Percentiles rank a stretch among this genome's conserved stretches.
Conservation (phyloP, 805 yeast genomes). For the Jamesozyma piceae region DNA sequence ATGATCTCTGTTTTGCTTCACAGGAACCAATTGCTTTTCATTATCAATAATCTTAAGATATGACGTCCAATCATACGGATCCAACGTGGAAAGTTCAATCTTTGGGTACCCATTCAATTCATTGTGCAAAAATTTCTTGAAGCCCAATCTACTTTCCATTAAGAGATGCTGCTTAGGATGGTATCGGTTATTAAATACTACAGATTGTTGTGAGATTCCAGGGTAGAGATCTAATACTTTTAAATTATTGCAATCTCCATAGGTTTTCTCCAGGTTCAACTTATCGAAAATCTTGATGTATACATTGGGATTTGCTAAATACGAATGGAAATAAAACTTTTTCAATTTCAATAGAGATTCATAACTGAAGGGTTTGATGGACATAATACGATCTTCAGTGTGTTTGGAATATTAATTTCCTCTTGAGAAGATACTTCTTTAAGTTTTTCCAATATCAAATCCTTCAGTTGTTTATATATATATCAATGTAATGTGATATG, state of each 20-base stretch:
- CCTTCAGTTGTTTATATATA: neutral
- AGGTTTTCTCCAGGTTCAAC: constrained; percentile 33
- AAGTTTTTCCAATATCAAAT: neutral
- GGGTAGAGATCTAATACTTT: constrained; percentile 54
- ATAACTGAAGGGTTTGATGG: neutral
- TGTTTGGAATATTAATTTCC: neutral
- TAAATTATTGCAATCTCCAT: constrained; percentile 30
- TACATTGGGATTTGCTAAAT: constrained; percentile 16
- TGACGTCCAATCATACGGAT: constrained; percentile 65
- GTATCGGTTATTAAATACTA: constrained; percentile 49
- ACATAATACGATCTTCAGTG: neutral
- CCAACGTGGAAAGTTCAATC: constrained; percentile 30
- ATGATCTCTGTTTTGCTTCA: constrained; percentile 28
- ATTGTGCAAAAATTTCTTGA: constrained; percentile 11
- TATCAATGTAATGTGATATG: neutral
- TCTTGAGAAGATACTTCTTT: neutral
- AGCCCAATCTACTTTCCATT: constrained; percentile 42
- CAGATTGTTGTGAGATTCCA: constrained; percentile 51
- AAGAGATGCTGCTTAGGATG: constrained; percentile 57
- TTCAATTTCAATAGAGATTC: constrained; percentile 12
- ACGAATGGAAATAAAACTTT: constrained; percentile 18
- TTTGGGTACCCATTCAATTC: constrained; percentile 12
- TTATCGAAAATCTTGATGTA: constrained; percentile 37
- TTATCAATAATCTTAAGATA: constrained; percentile 41
- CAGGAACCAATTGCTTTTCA: constrained; percentile 37